phyloP scores from a whole-genome alignment of 345 rosid species.

The Nephelium lappaceum region DNA sequence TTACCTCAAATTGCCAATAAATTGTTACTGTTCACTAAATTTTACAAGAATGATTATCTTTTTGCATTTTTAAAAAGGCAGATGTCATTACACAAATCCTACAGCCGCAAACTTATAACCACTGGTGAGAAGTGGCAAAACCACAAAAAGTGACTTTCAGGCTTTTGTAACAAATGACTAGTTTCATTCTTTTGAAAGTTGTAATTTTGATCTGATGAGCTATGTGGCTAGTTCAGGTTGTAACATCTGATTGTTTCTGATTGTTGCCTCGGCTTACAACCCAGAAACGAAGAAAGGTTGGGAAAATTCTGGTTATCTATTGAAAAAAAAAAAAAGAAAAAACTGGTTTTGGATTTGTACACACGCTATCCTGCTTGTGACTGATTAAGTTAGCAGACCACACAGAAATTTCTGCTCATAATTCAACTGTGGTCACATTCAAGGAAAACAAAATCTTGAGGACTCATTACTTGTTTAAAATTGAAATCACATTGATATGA shows the following conservation, averaged over 20 bases:
- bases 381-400: too few species aligned
- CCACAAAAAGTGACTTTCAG: not conserved
- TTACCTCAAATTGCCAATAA: conserved; percentile 2
- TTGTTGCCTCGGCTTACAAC: not conserved
- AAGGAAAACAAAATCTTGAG: not conserved
- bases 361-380: not conserved
- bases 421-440: not conserved
- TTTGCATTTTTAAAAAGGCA: not conserved
- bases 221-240: not conserved
- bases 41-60: not conserved
- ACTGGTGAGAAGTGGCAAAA: not conserved
- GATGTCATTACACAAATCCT: not conserved
- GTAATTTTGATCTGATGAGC: too few species aligned
- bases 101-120: not conserved
- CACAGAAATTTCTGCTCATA: not conserved
- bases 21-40: not conserved
- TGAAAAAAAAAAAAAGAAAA: too few species aligned
- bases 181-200: not conserved
- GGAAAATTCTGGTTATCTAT: too few species aligned
- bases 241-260: too few species aligned
- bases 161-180: not conserved
- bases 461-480: too few species aligned
- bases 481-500: not conserved
- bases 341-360: not conserved
- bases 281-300: not conserved